These are phyloP conservation scores for Alternaria solani DNA, from an alignment of 2,329 filamentous ascomycete species.

Conservation along the genomic window DNA sequence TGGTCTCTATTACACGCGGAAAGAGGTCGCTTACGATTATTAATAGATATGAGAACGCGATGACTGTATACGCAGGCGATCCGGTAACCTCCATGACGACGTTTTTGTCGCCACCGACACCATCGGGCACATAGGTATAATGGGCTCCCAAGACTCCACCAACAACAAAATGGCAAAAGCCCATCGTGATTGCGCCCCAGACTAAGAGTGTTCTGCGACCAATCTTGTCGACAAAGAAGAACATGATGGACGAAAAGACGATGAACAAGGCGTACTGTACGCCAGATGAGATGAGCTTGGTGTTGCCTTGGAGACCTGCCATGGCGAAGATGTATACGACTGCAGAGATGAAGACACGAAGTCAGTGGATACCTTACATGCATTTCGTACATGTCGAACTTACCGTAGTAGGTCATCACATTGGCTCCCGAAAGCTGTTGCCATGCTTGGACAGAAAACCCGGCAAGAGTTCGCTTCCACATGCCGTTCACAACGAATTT, in stretches of 20 bases:
- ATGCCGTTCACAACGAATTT: conserved; percentile 77
- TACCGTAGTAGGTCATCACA: conserved; percentile 48
- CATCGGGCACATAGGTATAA: conserved; percentile 39
- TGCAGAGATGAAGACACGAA: too few relatives aligned
- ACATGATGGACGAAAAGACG: conserved; percentile 76
- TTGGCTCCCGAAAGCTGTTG: conserved; percentile 80
- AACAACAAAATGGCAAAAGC: conserved; percentile 61
- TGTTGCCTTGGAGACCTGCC: conserved; percentile 69
- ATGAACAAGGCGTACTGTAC: conserved; percentile 85
- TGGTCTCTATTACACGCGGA: background rate
- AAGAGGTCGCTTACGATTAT: conserved; percentile 57
- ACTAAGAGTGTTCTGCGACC: conserved; percentile 74
- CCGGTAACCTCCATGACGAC: conserved; percentile 62
- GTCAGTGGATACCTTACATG: too few relatives aligned
- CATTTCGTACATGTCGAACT: conserved; percentile 18
- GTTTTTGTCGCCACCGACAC: conserved; percentile 59
- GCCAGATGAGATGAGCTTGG: conserved; percentile 69
- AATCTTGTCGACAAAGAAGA: conserved; percentile 78
- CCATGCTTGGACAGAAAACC: conserved; percentile 78
- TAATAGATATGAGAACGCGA: conserved; percentile 76
- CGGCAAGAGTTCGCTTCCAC: conserved; percentile 76
- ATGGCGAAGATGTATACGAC: conserved; percentile 71
- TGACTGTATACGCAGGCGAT: conserved; percentile 60
- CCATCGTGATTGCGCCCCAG: conserved; percentile 70
- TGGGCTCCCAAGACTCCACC: conserved; percentile 62